Evolutionary conservation across 75 land plant genomes (phyloP).

Genomic region (Ceratopteris richardii): DNA sequence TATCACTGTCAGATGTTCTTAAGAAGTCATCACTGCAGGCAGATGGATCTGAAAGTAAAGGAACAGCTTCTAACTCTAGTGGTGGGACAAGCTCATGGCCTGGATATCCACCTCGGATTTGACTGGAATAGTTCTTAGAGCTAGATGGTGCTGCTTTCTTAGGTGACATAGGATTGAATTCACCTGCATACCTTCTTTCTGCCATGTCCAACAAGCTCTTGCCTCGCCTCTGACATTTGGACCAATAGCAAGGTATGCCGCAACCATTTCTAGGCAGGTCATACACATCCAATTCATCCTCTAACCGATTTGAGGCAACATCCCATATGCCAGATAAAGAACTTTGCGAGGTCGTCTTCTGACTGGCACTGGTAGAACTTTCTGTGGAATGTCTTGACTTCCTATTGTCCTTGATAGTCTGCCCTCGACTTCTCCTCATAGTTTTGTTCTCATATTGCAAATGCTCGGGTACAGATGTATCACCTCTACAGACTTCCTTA

Average conservation of each 20-base stretch:
- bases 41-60: too few species aligned
- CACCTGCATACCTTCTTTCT: conserved; percentile 71
- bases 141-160: background rate
- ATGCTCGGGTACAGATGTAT: too few species aligned
- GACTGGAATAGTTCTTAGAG: background rate
- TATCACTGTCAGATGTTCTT: too few species aligned
- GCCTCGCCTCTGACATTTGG: conserved; percentile 70
- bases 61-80: too few species aligned
- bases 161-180: conserved; percentile 12
- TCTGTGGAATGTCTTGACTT: too few species aligned
- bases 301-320: conserved; percentile 25
- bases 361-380: background rate
- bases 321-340: background rate
- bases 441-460: too few species aligned
- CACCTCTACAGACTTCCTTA: too few species aligned
- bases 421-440: too few species aligned
- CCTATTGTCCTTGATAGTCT: too few species aligned
- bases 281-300: conserved; percentile 31
- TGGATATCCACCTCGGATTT: too few species aligned
- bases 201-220: conserved; percentile 60
- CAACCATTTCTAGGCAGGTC: conserved; percentile 59
- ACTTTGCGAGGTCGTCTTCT: background rate
- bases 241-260: conserved; percentile 87
- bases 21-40: too few species aligned
- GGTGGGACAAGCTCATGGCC: too few species aligned